Evolutionary conservation across 176 grass and related monocot genomes (phyloP), one percentile per base, ranked within the genome.

Genomic region (Cymbopogon citratus): DNA sequence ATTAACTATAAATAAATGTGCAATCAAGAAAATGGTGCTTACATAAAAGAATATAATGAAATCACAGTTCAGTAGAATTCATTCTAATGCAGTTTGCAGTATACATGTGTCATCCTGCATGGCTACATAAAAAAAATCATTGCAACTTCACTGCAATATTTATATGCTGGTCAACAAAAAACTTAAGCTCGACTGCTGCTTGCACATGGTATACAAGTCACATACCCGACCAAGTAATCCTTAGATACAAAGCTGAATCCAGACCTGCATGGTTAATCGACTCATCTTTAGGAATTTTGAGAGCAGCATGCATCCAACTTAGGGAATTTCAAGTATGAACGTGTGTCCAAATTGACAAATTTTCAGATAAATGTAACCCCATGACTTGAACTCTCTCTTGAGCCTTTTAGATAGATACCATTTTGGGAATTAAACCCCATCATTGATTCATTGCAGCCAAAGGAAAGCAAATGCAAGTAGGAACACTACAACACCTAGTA

Each of bases 361-460:
- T 99, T 99, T 9, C 81, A 77, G 72, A 93, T 74, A 83, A 91
- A 82, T 69, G 77, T 54, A 85, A 87, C 91, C 61, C 89, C 87
- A 39, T 75, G 82, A 71, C 76, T 83, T 83, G 97, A 93, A 46
- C 92, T 96, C 85, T 86, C 92, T 86, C 97, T 96, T 71, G 90
- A 74, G 64, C 93, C 97, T 91, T 91, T 99, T 63, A 99, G 83
- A 81, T 63, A 99, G 83, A 81, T 99, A 99, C 97, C 97, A 99
- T 85, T 99, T 99, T 80, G 97, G 91, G 71, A 99, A 99, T 84
- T 99, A 99, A 64, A 99, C 97, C 60, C 97, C 87, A 61, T 99
- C 97, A 90, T 99, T 99, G 88, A 99, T 83, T 65, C 93, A 93
- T 63, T 99, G 97, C 60, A 99, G 87, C 25, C 97, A 86, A 40